These are phyloP conservation scores for Jaltomata sinuosa DNA, from an alignment of 257 asterid genomes.

Conservation along the genomic window DNA sequence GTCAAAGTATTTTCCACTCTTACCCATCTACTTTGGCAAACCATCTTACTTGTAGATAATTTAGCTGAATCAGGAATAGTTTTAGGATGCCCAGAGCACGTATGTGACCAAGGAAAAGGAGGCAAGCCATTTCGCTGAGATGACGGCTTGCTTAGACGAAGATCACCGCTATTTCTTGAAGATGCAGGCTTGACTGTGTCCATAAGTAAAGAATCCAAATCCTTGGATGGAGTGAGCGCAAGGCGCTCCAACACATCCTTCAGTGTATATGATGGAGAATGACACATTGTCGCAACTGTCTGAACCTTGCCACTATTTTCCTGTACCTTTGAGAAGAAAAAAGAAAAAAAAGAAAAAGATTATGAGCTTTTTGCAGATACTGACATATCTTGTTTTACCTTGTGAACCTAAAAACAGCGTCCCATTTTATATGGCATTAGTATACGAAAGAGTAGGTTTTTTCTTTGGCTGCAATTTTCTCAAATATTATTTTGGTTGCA, in stretches of 20 bases:
- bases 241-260: constrained; percentile 59
- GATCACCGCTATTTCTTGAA: constrained; percentile 47
- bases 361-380: not conserved
- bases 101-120: constrained; percentile 88
- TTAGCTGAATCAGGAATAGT: constrained; percentile 60
- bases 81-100: constrained; percentile 57
- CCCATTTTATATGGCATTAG: not conserved
- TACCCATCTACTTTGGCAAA: constrained; percentile 82
- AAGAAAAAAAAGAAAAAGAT: not conserved
- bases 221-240: constrained; percentile 68
- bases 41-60: constrained; percentile 42
- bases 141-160: constrained; percentile 48
- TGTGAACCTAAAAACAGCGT: not conserved
- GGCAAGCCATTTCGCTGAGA: constrained; percentile 69
- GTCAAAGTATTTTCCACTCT: constrained; percentile 41
- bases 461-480: not conserved
- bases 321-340: constrained; percentile 18
- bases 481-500: not conserved
- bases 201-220: constrained; percentile 66
- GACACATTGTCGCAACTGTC: constrained; percentile 7
- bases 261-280: constrained; percentile 39
- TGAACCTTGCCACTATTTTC: constrained; percentile 36
- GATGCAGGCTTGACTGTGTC: constrained; percentile 55
- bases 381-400: not conserved
- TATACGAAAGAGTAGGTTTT: not conserved